phyloP scores from a whole-genome alignment of 2,329 filamentous ascomycete species.

The Zasmidium cellare region DNA sequence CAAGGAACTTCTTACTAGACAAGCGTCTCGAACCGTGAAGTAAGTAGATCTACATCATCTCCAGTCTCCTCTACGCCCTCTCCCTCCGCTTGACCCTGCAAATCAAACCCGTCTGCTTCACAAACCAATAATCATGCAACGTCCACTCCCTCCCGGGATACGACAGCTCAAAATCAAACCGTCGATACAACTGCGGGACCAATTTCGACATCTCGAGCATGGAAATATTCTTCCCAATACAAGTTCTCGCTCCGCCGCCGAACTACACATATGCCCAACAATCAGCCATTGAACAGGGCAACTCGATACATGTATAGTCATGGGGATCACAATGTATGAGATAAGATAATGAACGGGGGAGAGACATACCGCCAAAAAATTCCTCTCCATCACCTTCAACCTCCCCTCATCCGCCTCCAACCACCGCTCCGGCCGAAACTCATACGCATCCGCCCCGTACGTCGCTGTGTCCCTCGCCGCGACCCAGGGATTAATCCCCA shows the following conservation, averaged over 20 bases:
- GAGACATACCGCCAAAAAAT: constrained; percentile 6
- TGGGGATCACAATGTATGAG: too few species aligned
- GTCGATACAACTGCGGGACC: constrained; percentile 28
- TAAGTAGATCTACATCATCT: too few species aligned
- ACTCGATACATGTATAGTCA: too few species aligned
- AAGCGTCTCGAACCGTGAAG: too few species aligned
- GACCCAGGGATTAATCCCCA: constrained; percentile 37
- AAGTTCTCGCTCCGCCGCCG: constrained; percentile 18
- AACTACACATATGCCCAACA: too few species aligned
- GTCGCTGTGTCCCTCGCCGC: constrained; percentile 32
- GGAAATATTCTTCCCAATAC: constrained; percentile 25
- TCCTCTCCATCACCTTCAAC: constrained; percentile 36
- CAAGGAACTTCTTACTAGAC: too few species aligned
- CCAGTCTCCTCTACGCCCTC: not conserved
- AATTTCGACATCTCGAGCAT: constrained; percentile 32
- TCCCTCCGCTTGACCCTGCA: constrained; percentile 8
- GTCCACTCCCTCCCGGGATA: constrained; percentile 24
- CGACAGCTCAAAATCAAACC: constrained; percentile 26
- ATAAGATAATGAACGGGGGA: too few species aligned
- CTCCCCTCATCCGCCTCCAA: constrained; percentile 13
- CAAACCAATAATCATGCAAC: constrained; percentile 18
- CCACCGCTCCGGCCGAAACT: constrained; percentile 23
- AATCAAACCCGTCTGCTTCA: constrained; percentile 25
- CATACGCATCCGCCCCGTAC: constrained; percentile 26
- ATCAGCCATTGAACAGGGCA: too few species aligned